A percentile compares a stretch with the other conserved stretches of the same genome.
Conservation (phyloP, 345 rosid genomes). For the Sisymbrium altissimum region DNA sequence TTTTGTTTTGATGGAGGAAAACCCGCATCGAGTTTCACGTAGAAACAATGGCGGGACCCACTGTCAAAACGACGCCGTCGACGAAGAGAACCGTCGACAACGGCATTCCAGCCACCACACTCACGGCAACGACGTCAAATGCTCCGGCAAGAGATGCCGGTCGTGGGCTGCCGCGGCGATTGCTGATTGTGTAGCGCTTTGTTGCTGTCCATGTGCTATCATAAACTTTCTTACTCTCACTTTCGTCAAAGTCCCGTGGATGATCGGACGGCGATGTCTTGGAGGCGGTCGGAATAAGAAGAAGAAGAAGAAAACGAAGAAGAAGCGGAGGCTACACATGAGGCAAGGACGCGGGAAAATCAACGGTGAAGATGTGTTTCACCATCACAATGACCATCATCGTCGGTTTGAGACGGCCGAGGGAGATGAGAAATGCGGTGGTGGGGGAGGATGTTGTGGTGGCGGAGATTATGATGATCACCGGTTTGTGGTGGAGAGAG, state of each 20-base stretch:
- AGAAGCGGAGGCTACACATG: not conserved
- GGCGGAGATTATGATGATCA: constrained; percentile 28
- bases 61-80: constrained; percentile 15
- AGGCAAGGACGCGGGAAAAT: not conserved
- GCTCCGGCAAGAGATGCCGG: constrained; percentile 62
- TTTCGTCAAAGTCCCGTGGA: constrained; percentile 71
- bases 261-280: constrained; percentile 58
- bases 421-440: constrained; percentile 14
- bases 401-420: constrained; percentile 25
- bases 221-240: constrained; percentile 60
- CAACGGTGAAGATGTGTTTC: constrained; percentile 21
- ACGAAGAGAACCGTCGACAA: constrained; percentile 15
- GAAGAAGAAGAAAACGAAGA: constrained; percentile 22
- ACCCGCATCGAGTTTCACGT: constrained; percentile 44
- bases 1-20: constrained; percentile 41
- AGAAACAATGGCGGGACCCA: constrained; percentile 25
- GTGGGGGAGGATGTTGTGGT: constrained; percentile 1
- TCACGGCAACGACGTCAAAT: constrained; percentile 38
- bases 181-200: constrained; percentile 84
- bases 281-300: constrained; percentile 25
- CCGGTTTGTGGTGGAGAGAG: constrained; percentile 36
- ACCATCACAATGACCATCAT: not conserved
- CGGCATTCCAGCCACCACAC: constrained; percentile 28
- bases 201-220: constrained; percentile 87
- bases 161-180: constrained; percentile 67